These are phyloP conservation scores for Mortierella sp. DNA, from an alignment of 371 early-diverging fungal genomes.

Conservation along the genomic window DNA sequence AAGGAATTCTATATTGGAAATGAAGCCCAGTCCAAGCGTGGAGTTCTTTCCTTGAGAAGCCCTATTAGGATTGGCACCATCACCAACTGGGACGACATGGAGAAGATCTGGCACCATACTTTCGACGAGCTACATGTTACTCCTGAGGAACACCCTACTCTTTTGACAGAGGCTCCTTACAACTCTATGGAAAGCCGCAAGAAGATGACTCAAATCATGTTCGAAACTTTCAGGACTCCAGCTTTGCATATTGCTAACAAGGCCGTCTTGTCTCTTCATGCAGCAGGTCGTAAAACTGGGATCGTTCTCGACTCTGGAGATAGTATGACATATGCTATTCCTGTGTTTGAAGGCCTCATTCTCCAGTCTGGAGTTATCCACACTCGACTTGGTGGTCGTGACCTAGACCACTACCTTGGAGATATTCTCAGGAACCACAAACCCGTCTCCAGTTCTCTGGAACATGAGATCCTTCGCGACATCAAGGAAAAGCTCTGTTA, in stretches of 20 bases:
- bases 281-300: slow-evolving; percentile 96
- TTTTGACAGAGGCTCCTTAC: slow-evolving; percentile 95
- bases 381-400: slow-evolving; percentile 92
- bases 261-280: slow-evolving; percentile 90
- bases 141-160: slow-evolving; percentile 96
- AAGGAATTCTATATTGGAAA: slow-evolving; percentile 93
- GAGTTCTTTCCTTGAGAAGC: slow-evolving; percentile 89
- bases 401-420: slow-evolving; percentile 90
- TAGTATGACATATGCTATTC: slow-evolving; percentile 94
- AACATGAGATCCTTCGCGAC: slow-evolving; percentile 90
- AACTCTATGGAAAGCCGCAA: slow-evolving; percentile 92
- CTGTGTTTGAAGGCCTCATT: slow-evolving; percentile 95
- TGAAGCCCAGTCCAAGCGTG: slow-evolving; percentile 92
- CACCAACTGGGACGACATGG: slow-evolving; percentile 97
- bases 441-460: slow-evolving; percentile 85
- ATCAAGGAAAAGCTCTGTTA: slow-evolving; percentile 87
- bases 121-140: slow-evolving; percentile 95
- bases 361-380: slow-evolving; percentile 89
- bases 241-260: slow-evolving; percentile 94
- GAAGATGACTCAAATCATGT: slow-evolving; percentile 91
- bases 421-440: slow-evolving; percentile 75
- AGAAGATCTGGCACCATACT: slow-evolving; percentile 94
- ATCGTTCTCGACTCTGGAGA: slow-evolving; percentile 96
- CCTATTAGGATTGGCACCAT: slow-evolving; percentile 96
- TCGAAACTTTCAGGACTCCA: slow-evolving; percentile 97